phyloP scores from a whole-genome alignment of 192 early-diverging fungal species.

The Glomus cerebriforme region DNA sequence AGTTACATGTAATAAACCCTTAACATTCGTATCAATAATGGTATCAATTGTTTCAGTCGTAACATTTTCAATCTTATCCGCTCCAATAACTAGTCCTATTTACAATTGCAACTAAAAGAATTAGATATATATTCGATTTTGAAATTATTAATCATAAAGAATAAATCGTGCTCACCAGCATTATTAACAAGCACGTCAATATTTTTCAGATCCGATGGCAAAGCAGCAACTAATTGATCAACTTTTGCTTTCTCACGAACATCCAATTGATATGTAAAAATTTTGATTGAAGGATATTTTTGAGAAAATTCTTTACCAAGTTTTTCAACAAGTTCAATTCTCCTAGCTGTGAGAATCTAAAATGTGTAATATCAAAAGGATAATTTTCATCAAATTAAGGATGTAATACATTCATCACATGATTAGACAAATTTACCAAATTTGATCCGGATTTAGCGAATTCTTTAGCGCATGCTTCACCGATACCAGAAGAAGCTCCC shows the following conservation, averaged over 20 bases:
- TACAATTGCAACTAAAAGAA: not conserved
- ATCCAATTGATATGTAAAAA: constrained; percentile 70
- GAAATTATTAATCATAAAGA: not conserved
- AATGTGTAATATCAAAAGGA: not conserved
- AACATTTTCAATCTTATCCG: constrained; percentile 64
- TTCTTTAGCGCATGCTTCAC: constrained; percentile 69
- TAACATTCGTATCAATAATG: constrained; percentile 90
- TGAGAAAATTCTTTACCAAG: constrained; percentile 53
- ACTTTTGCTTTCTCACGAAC: constrained; percentile 64
- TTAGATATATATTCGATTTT: not conserved
- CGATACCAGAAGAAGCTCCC: constrained; percentile 73
- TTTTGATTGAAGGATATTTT: constrained; percentile 52
- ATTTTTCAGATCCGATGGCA: constrained; percentile 58
- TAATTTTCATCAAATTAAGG: no score
- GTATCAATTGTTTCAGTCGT: constrained; percentile 65
- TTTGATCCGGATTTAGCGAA: constrained; percentile 67
- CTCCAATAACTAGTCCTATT: constrained; percentile 66
- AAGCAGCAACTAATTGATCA: constrained; percentile 41
- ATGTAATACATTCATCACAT: not conserved
- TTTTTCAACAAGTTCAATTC: constrained; percentile 61
- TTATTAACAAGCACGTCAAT: constrained; percentile 90
- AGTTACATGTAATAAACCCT: constrained; percentile 79
- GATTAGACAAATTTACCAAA: constrained; percentile 43
- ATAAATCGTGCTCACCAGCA: constrained; percentile 53
- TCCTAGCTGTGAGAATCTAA: constrained; percentile 64